Conservation (phyloP, 2,329 filamentous ascomycete species). For the Colletotrichum caudatum region DNA sequence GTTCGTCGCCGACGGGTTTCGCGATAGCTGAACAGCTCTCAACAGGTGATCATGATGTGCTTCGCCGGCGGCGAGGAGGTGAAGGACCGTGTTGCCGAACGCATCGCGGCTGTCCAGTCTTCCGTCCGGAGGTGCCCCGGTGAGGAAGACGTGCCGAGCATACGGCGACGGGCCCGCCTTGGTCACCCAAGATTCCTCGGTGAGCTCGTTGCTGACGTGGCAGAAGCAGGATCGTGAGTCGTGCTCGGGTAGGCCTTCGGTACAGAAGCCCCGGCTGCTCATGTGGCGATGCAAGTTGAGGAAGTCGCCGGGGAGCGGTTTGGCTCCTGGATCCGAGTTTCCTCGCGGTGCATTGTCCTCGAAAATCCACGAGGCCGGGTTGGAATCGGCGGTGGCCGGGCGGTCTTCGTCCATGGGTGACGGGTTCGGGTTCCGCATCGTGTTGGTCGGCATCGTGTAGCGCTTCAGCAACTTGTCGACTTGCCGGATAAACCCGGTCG, state of each 20-base stretch:
- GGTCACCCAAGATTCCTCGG: slow-evolving; percentile 49
- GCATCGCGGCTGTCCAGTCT: slow-evolving; percentile 48
- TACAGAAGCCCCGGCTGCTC: slow-evolving; percentile 41
- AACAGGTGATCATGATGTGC: slow-evolving; percentile 48
- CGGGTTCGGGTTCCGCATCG: slow-evolving; percentile 43
- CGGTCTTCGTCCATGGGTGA: slow-evolving; percentile 46
- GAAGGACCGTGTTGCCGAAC: slow-evolving; percentile 62
- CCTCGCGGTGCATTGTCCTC: slow-evolving; percentile 47
- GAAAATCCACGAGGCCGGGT: slow-evolving; percentile 47
- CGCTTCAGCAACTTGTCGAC: slow-evolving; percentile 55
- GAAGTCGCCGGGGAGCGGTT: slow-evolving; percentile 63
- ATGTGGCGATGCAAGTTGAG: slow-evolving; percentile 51
- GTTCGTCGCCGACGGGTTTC: slow-evolving; percentile 49
- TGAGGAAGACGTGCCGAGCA: slow-evolving; percentile 33
- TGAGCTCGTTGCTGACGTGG: slow-evolving; percentile 45
- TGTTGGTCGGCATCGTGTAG: slow-evolving; percentile 51
- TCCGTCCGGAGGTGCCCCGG: slow-evolving; percentile 39
- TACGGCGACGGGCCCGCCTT: slow-evolving; percentile 43
- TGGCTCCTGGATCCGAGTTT: slow-evolving; percentile 39
- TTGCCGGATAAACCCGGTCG: slow-evolving; percentile 51
- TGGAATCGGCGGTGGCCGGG: slow-evolving; percentile 35
- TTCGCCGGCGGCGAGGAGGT: slow-evolving; percentile 58
- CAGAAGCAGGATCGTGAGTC: slow-evolving; percentile 48
- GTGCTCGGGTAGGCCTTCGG: slow-evolving; percentile 44
- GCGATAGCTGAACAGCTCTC: slow-evolving; percentile 42